A percentile compares a stretch with the other conserved stretches of the same genome.
Conservation (phyloP, 345 rosid genomes). For the Aquilaria malaccensis region DNA sequence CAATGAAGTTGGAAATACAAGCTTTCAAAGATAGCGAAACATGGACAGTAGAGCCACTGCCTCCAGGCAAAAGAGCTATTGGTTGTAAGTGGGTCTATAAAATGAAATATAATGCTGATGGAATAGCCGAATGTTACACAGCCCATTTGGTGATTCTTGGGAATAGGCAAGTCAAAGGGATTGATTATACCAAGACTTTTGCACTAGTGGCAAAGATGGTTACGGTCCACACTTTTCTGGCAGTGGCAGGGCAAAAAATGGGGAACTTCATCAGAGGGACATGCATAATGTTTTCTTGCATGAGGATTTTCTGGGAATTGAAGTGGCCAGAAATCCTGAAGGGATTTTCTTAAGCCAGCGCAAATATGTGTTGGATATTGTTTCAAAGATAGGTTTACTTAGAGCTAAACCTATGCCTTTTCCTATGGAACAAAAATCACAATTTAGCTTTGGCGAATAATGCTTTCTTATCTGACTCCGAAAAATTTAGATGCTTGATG, state of each 20-base stretch:
- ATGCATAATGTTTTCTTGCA: too few relatives aligned
- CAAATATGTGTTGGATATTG: conserved; percentile 10
- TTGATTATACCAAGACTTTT: too few relatives aligned
- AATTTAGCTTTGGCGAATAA: neutral
- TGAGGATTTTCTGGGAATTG: conserved; percentile 1
- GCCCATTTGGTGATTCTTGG: neutral
- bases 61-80: neutral
- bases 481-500: neutral
- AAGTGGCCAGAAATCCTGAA: neutral
- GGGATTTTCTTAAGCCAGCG: conserved; percentile 9
- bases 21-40: neutral
- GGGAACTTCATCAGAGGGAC: too few relatives aligned
- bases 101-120: neutral
- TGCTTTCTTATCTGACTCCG: neutral
- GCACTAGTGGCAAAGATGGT: too few relatives aligned
- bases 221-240: too few relatives aligned
- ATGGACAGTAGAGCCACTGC: neutral
- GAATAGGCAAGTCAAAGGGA: neutral
- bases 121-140: neutral
- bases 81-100: neutral
- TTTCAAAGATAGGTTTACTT: conserved; percentile 7
- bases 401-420: neutral
- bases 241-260: too few relatives aligned
- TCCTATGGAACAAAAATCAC: conserved; percentile 10
- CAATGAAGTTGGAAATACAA: neutral